Evolutionary conservation across 306 rosid genomes (phyloP).

Genomic region (Cucurbita moschata): DNA sequence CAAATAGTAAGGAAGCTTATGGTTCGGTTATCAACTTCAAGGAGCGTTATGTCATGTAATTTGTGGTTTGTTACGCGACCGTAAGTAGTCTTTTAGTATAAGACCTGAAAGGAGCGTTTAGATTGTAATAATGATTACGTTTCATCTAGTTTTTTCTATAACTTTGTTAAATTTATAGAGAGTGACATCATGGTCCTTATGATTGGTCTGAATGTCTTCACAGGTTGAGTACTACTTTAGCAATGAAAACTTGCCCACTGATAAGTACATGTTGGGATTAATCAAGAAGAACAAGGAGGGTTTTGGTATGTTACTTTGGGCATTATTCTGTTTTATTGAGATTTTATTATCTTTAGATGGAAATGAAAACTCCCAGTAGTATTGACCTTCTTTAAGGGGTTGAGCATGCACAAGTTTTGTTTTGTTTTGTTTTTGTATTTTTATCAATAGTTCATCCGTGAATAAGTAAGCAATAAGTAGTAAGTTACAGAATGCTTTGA

Average conservation of each 20-base stretch:
- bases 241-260: constrained; percentile 63
- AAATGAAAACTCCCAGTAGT: background rate
- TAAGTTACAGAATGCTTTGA: background rate
- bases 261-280: constrained; percentile 46
- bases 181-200: background rate
- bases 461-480: background rate
- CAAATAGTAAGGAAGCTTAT: background rate
- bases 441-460: background rate
- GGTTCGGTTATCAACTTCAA: background rate
- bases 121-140: background rate
- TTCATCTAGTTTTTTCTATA: background rate
- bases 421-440: background rate
- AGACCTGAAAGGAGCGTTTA: background rate
- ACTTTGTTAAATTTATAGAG: background rate
- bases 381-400: background rate
- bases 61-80: background rate
- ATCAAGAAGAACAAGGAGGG: constrained; percentile 83
- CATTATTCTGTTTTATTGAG: background rate
- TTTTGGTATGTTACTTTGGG: constrained; percentile 40
- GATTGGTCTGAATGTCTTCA: constrained; percentile 9
- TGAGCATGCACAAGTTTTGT: background rate
- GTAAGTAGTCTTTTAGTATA: background rate
- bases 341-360: background rate
- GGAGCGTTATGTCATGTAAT: background rate
- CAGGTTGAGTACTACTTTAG: constrained; percentile 94